These are phyloP conservation scores for Hymenoscyphus fraxineus DNA, from an alignment of 2,329 filamentous ascomycete genomes.

Conservation along the genomic window DNA sequence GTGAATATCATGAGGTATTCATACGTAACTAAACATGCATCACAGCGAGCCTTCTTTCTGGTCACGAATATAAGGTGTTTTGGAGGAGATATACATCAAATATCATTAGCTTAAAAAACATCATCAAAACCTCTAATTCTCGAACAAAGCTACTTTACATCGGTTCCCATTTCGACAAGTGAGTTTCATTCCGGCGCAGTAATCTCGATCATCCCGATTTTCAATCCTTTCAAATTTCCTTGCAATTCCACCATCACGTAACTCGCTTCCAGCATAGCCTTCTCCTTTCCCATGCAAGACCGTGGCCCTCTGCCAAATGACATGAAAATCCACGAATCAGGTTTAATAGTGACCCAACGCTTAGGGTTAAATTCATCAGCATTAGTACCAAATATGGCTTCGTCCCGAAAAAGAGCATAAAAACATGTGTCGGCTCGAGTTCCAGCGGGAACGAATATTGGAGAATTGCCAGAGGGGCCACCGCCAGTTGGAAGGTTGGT, in stretches of 20 bases:
- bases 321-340: background rate
- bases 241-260: background rate
- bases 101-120: background rate
- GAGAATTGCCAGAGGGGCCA: background rate
- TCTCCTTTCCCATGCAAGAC: background rate
- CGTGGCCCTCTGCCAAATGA: background rate
- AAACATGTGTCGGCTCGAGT: background rate
- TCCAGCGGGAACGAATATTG: background rate
- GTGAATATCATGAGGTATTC: too few relatives aligned
- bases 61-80: background rate
- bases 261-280: background rate
- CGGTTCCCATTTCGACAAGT: constrained; percentile 2
- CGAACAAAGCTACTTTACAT: constrained; percentile 1
- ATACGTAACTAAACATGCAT: too few relatives aligned
- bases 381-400: background rate
- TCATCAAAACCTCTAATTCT: background rate
- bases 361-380: background rate
- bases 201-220: background rate
- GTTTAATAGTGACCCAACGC: background rate
- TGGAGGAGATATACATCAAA: background rate
- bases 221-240: background rate
- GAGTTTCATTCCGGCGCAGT: background rate
- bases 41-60: too few relatives aligned
- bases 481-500: background rate
- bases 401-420: background rate